Conservation (phyloP, 129 eudicot species). For the Silybum marianum region DNA sequence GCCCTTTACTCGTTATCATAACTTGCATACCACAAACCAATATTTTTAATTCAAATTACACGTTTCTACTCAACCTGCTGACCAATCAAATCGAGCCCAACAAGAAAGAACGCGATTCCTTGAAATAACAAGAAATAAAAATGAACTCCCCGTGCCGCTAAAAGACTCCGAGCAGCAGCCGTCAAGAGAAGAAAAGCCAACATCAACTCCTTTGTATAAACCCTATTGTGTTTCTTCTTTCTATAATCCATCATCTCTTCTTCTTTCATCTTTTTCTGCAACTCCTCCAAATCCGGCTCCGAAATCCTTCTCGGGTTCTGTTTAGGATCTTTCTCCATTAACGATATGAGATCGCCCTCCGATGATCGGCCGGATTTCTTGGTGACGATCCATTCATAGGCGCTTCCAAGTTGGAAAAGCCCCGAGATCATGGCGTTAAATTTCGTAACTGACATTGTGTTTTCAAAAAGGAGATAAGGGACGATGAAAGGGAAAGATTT, state of each 20-base stretch:
- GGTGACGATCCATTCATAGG: constrained; percentile 90
- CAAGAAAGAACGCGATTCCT: constrained; percentile 82
- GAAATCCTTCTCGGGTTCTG: constrained; percentile 45
- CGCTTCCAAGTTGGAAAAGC: constrained; percentile 77
- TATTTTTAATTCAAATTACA: neutral
- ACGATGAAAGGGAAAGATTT: constrained; percentile 87
- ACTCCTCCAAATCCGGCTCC: constrained; percentile 55
- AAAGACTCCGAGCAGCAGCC: constrained; percentile 76
- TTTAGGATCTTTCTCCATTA: constrained; percentile 43
- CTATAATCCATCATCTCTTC: constrained; percentile 36
- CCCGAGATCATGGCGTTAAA: constrained; percentile 95
- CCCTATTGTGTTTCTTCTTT: constrained; percentile 64
- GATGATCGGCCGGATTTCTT: constrained; percentile 95
- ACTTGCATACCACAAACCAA: neutral
- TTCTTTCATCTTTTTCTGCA: constrained; percentile 36
- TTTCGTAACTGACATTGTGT: constrained; percentile 91
- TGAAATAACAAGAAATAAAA: constrained; percentile 90
- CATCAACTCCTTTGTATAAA: constrained; percentile 76
- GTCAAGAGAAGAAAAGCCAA: constrained; percentile 74
- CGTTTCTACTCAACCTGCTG: constrained; percentile 51
- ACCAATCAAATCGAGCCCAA: constrained; percentile 86
- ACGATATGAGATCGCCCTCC: constrained; percentile 65
- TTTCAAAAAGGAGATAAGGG: constrained; percentile 85
- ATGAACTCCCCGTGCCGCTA: constrained; percentile 87
- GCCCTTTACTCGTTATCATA: neutral